These are phyloP conservation scores for Quercus phellos DNA, from an alignment of 331 rosid genomes.

Conservation along the genomic window DNA sequence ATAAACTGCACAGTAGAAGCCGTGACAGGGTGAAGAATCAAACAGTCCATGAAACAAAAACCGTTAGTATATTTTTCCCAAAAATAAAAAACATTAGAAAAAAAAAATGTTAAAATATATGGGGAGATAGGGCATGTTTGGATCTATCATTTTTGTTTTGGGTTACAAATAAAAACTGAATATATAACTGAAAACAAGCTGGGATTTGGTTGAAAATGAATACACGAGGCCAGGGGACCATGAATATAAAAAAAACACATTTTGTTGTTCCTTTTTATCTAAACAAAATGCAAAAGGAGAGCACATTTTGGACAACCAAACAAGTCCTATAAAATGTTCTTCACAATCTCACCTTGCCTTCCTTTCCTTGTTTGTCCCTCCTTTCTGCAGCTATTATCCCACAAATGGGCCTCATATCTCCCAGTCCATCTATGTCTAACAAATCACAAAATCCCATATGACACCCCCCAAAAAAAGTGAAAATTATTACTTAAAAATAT, in stretches of 20 bases:
- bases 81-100: slow-evolving; percentile 18
- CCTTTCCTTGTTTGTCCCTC: slow-evolving; percentile 99
- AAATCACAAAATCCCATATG: slow-evolving; percentile 2
- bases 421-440: slow-evolving; percentile 99
- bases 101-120: not conserved
- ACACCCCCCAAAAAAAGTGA: not conserved
- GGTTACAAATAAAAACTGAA: not conserved
- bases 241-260: too few species aligned
- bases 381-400: slow-evolving; percentile 99
- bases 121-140: slow-evolving; percentile 4
- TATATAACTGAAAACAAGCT: not conserved
- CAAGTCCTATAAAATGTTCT: not conserved
- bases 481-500: not conserved
- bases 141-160: not conserved
- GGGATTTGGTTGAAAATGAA: not conserved
- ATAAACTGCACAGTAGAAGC: slow-evolving; percentile 68
- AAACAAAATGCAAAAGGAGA: not conserved
- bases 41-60: slow-evolving; percentile 42
- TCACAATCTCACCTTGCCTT: slow-evolving; percentile 66
- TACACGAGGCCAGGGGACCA: not conserved
- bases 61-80: slow-evolving; percentile 43
- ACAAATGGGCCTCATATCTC: slow-evolving; percentile 96
- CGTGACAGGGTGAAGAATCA: slow-evolving; percentile 41
- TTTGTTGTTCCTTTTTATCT: slow-evolving; percentile 1
- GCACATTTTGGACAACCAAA: not conserved